Evolutionary conservation across 169 alveolate species (phyloP), one percentile per base, ranked within the genome.

Genomic region (Plasmodium billcollinsi): DNA sequence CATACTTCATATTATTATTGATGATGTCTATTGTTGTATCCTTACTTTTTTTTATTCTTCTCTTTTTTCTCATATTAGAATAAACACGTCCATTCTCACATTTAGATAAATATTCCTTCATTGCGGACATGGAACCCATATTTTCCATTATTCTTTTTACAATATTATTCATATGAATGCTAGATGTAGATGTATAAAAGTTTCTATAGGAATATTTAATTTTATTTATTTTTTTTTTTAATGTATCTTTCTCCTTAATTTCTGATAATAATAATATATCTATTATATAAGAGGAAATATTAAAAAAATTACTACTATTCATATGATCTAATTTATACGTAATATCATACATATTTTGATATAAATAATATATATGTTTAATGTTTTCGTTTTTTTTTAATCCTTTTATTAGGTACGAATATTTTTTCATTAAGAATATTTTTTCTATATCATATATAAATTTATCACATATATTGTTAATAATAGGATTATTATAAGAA

Each of bases 301-400:
- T 83, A 43, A 83, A 83, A 56, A 83, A n/a, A 69, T 83, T 69
- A 43, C 91, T 83, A 24, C 91, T 72, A 45, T 83, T 83, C 21
- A 83, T 83, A 54, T 67, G 49, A 83, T 67, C 85, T 49, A 83
- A 18, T 69, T 83, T 83, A 6, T 39, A 39, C 12, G 69, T 73
- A 54, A 83, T 83, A 45, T 59, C 85, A 83, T 83, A 83, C 91
- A 83, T 83, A 83, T 67, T 83, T 83, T 83, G 74, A 83, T 83
- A 83, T 49, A 83, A 58, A 69, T 83, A 56, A 83, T 83, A 83
- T 54, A 69, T 83, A 49, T 83, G 91, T 49, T 45, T 33, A 33
- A 83, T 83, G 45, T 43, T 69, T 20, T 83, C 18, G n/a, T 83
- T 83, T 52, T 59, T 43, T 47, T 56, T 67, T 7, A 83, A 21